Percentiles rank a stretch among this genome's conserved stretches.
Conservation (phyloP, 2,329 filamentous ascomycete species). For the Thermothelomyces thermophilus region DNA sequence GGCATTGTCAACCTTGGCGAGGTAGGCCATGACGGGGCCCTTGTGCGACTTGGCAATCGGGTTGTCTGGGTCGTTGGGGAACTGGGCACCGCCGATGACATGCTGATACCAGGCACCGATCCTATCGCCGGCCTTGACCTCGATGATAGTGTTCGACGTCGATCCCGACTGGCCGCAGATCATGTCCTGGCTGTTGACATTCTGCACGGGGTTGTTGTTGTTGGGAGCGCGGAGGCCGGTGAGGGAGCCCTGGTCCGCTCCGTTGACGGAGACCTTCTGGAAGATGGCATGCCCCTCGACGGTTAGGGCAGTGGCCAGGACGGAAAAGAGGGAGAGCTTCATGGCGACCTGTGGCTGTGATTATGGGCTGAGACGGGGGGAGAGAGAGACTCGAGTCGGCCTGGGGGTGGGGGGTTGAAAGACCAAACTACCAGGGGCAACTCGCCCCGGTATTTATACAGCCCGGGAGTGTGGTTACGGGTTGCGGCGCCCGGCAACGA, state of each 20-base stretch:
- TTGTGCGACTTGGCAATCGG: slow-evolving; percentile 50
- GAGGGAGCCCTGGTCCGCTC: slow-evolving; percentile 36
- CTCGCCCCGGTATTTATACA: slow-evolving; percentile 15
- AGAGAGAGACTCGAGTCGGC: not conserved
- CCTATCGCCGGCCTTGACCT: slow-evolving; percentile 44
- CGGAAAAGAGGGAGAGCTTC: slow-evolving; percentile 33
- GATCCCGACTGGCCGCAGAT: slow-evolving; percentile 42
- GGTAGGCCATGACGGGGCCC: slow-evolving; percentile 47
- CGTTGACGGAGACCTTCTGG: slow-evolving; percentile 44
- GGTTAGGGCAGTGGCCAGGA: slow-evolving; percentile 31
- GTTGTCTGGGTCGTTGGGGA: slow-evolving; percentile 43
- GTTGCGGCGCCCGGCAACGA: slow-evolving; percentile 3
- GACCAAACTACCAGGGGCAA: not conserved
- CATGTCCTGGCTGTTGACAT: slow-evolving; percentile 43
- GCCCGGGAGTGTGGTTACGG: not conserved
- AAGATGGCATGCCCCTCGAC: slow-evolving; percentile 39
- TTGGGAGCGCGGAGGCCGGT: slow-evolving; percentile 42
- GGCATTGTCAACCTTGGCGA: slow-evolving; percentile 47
- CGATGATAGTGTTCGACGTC: slow-evolving; percentile 39
- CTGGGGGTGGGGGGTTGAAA: not conserved
- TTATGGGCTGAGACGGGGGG: not conserved
- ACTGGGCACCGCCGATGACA: slow-evolving; percentile 47
- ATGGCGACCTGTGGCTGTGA: slow-evolving; percentile 24
- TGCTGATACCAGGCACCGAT: slow-evolving; percentile 48
- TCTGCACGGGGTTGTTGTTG: slow-evolving; percentile 48